Conservation (phyloP, 305 asterid species). For the Fraxinus dipetala region DNA sequence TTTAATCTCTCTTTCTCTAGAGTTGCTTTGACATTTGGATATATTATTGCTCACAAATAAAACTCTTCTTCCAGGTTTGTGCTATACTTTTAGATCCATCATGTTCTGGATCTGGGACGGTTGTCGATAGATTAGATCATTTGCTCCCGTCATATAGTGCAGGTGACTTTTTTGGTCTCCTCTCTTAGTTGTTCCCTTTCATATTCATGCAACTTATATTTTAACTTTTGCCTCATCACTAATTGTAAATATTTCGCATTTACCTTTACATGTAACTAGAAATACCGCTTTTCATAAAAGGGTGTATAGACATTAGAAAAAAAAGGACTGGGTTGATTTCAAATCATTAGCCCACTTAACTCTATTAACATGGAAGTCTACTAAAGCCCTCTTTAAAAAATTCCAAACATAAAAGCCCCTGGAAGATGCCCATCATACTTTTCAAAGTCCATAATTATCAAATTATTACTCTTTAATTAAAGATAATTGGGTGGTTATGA, state of each 20-base stretch:
- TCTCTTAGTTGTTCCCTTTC: background rate
- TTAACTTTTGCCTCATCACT: background rate
- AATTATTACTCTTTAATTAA: no score
- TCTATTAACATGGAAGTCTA: background rate
- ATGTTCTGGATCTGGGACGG: constrained; percentile 98
- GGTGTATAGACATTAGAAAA: background rate
- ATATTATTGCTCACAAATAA: background rate
- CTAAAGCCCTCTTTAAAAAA: background rate
- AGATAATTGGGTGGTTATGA: background rate
- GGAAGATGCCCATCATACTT: background rate
- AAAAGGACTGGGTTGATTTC: background rate
- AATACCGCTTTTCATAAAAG: background rate
- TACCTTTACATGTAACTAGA: background rate
- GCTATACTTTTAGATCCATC: constrained; percentile 93
- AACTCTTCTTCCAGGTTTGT: constrained; percentile 43
- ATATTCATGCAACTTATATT: background rate
- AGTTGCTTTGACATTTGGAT: background rate
- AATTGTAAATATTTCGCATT: background rate
- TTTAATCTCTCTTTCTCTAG: background rate
- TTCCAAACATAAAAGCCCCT: background rate
- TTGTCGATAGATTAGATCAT: constrained; percentile 80
- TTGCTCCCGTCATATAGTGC: constrained; percentile 73
- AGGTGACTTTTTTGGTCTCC: constrained; percentile 37
- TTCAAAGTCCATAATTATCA: background rate
- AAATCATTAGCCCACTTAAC: background rate